Percentiles rank a stretch among this genome's conserved stretches.
Conservation (phyloP, 345 rosid species). For the Mallotus nudiflorus region DNA sequence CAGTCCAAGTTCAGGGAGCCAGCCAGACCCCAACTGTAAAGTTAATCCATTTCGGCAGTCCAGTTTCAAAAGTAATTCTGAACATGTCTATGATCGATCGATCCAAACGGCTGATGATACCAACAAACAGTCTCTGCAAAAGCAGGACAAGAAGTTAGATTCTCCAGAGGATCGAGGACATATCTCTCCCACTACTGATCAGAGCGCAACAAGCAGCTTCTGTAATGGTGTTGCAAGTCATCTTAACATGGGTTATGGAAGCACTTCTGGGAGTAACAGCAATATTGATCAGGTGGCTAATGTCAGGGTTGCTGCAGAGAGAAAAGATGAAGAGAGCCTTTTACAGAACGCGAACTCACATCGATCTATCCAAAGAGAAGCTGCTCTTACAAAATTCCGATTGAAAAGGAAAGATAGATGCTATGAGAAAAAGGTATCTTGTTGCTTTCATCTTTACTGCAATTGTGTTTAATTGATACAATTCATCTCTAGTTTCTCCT, state of each 20-base stretch:
- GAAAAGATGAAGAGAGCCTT: constrained; percentile 48
- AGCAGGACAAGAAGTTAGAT: constrained; percentile 35
- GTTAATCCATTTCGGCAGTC: constrained; percentile 41
- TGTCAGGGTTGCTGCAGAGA: constrained; percentile 43
- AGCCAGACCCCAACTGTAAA: constrained; percentile 44
- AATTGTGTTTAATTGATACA: background rate
- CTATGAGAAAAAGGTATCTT: constrained; percentile 80
- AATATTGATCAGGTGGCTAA: constrained; percentile 45
- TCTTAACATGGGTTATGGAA: constrained; percentile 48
- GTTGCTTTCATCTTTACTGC: background rate
- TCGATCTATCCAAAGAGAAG: constrained; percentile 73
- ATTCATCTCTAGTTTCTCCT: background rate
- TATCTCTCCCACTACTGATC: constrained; percentile 53
- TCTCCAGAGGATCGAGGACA: constrained; percentile 53
- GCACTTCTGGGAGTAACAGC: constrained; percentile 48
- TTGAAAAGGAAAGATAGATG: constrained; percentile 95
- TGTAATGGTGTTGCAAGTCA: constrained; percentile 51
- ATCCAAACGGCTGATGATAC: constrained; percentile 42
- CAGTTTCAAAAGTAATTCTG: constrained; percentile 39
- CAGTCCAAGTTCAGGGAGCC: constrained; percentile 60
- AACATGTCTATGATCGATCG: constrained; percentile 36
- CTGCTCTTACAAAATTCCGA: constrained; percentile 83
- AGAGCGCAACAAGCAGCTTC: constrained; percentile 63
- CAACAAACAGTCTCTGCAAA: constrained; percentile 31
- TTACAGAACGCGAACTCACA: constrained; percentile 39